These are phyloP conservation scores for Inga oerstediana DNA, from an alignment of 306 rosid genomes.

Conservation along the genomic window DNA sequence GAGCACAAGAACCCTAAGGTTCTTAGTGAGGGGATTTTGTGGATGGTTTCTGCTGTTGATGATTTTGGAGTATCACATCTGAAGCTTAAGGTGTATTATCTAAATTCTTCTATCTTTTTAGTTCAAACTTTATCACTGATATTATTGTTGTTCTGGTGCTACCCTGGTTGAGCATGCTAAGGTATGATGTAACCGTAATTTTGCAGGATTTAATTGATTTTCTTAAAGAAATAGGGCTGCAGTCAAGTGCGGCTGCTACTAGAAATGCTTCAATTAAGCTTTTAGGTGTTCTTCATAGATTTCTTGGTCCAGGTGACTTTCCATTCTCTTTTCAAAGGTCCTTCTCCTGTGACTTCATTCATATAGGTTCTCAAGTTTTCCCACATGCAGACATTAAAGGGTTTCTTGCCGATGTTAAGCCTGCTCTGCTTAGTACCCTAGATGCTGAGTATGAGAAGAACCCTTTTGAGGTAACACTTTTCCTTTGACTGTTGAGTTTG, in stretches of 20 bases:
- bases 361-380: constrained; percentile 29
- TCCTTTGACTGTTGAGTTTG: constrained; percentile 18
- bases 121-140: not conserved
- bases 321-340: constrained; percentile 26
- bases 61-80: constrained; percentile 88
- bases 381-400: constrained; percentile 85
- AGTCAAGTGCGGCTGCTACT: constrained; percentile 96
- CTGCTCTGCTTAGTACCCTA: constrained; percentile 95
- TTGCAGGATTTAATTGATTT: constrained; percentile 93
- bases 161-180: constrained; percentile 10
- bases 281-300: constrained; percentile 90
- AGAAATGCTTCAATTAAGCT: constrained; percentile 94
- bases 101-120: constrained; percentile 2
- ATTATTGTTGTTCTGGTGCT: not conserved
- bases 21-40: constrained; percentile 90
- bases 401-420: constrained; percentile 92
- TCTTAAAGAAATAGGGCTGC: constrained; percentile 91
- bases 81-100: constrained; percentile 79
- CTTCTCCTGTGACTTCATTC: constrained; percentile 14
- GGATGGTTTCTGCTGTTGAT: constrained; percentile 98
- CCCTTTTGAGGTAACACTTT: constrained; percentile 75
- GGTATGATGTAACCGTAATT: constrained; percentile 22
- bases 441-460: constrained; percentile 93
- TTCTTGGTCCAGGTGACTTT: constrained; percentile 96
- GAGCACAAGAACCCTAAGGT: constrained; percentile 99